Percentiles rank a stretch among this genome's conserved stretches.
phyloP scores from a whole-genome alignment of 1,284 basidiomycete genomes.

The Coriolopsis trogii region DNA sequence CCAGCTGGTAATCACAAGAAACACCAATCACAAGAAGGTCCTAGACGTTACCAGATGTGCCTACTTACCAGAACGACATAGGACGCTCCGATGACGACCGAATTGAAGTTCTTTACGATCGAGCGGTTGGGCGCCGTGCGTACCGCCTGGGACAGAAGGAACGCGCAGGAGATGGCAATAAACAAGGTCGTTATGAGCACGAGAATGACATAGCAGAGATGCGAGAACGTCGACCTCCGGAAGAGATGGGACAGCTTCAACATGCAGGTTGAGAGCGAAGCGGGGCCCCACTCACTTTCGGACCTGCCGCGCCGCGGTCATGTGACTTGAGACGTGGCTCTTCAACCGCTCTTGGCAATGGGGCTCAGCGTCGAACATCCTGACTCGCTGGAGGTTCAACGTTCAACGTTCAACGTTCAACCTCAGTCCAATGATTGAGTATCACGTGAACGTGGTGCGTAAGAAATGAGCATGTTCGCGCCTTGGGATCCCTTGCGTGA shows the following conservation, averaged over 20 bases:
- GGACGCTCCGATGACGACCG: conserved; percentile 63
- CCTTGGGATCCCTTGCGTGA: too few species aligned
- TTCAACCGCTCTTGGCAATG: too few species aligned
- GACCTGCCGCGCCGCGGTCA: too few species aligned
- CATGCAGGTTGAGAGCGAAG: too few species aligned
- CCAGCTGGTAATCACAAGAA: conserved; percentile 38
- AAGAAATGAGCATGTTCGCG: too few species aligned
- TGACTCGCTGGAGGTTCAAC: too few species aligned
- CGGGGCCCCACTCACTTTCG: too few species aligned
- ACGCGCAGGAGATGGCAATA: conserved; percentile 60
- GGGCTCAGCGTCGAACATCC: too few species aligned
- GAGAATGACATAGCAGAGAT: conserved; percentile 50
- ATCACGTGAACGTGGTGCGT: too few species aligned
- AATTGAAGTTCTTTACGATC: conserved; percentile 65
- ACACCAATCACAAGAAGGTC: background rate
- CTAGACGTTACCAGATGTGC: background rate
- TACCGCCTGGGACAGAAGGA: conserved; percentile 70
- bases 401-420: too few species aligned
- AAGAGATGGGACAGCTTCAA: conserved; percentile 31
- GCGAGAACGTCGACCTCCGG: conserved; percentile 32
- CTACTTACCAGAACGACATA: conserved; percentile 66
- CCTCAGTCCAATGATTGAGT: too few species aligned
- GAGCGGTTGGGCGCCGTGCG: conserved; percentile 55
- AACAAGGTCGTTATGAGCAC: conserved; percentile 57
- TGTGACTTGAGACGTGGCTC: too few species aligned